Evolutionary conservation across 1,284 basidiomycete genomes (phyloP).

Genomic region (Heterobasidion irregulare): DNA sequence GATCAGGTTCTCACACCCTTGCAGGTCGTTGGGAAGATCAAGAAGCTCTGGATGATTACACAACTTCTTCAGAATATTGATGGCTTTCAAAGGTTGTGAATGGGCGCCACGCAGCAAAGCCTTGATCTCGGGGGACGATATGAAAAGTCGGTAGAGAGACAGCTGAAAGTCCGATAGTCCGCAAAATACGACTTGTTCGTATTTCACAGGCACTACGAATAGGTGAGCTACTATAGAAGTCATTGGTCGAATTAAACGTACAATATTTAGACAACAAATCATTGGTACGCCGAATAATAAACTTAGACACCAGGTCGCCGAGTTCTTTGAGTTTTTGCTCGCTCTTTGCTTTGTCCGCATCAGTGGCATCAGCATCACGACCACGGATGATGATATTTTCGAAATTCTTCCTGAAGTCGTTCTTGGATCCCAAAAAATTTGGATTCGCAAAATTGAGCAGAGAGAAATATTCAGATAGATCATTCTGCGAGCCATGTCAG

Average conservation of each 20-base stretch:
- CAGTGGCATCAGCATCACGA: constrained; percentile 86
- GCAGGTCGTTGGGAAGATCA: constrained; percentile 80
- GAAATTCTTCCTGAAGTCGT: constrained; percentile 95
- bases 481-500: constrained; percentile 52
- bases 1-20: constrained; percentile 77
- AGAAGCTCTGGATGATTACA: constrained; percentile 97
- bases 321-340: constrained; percentile 94
- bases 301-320: constrained; percentile 85
- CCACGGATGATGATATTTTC: constrained; percentile 93
- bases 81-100: constrained; percentile 96
- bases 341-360: constrained; percentile 73
- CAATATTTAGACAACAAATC: constrained; percentile 96
- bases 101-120: constrained; percentile 84
- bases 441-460: constrained; percentile 97
- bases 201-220: constrained; percentile 88
- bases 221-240: background rate
- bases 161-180: constrained; percentile 85
- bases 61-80: constrained; percentile 94
- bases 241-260: constrained; percentile 37
- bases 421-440: constrained; percentile 86
- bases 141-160: constrained; percentile 87
- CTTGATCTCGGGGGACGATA: constrained; percentile 91
- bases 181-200: constrained; percentile 99
- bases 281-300: constrained; percentile 97
- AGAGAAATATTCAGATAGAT: constrained; percentile 95